Conservation (phyloP, 2,329 filamentous ascomycete species). For the Neurospora crassa region DNA sequence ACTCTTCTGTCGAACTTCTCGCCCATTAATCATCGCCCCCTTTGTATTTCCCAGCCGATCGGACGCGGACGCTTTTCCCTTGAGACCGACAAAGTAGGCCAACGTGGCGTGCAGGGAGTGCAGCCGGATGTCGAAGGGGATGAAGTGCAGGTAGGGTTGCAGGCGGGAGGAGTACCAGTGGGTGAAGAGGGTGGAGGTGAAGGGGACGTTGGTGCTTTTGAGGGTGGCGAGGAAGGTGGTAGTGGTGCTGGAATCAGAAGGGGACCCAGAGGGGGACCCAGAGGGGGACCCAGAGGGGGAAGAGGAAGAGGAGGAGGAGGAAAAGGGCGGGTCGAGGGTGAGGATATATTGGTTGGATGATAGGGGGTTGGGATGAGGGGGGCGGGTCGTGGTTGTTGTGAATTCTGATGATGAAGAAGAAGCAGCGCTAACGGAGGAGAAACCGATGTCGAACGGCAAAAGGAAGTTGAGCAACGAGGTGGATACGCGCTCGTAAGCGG, state of each 20-base stretch:
- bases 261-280: constrained; percentile 28
- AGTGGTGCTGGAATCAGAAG: too few relatives aligned
- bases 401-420: background rate
- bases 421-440: constrained; percentile 47
- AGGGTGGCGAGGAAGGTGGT: constrained; percentile 30
- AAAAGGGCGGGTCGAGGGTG: background rate
- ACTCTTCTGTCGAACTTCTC: constrained; percentile 35
- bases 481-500: constrained; percentile 43
- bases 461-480: constrained; percentile 42
- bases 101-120: constrained; percentile 66
- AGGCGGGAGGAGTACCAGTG: constrained; percentile 73
- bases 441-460: constrained; percentile 46
- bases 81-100: constrained; percentile 60
- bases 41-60: background rate
- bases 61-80: background rate
- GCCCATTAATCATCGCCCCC: constrained; percentile 33
- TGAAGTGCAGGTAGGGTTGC: constrained; percentile 69
- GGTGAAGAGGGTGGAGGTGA: constrained; percentile 63
- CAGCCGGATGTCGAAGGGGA: constrained; percentile 64
- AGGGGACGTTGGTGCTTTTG: constrained; percentile 48
- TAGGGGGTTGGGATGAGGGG: background rate
- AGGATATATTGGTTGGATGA: background rate
- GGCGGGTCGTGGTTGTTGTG: background rate
- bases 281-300: constrained; percentile 30
- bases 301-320: constrained; percentile 26